phyloP scores from a whole-genome alignment of 352 stramenopile species.

The Phytophthora colocasiae region DNA sequence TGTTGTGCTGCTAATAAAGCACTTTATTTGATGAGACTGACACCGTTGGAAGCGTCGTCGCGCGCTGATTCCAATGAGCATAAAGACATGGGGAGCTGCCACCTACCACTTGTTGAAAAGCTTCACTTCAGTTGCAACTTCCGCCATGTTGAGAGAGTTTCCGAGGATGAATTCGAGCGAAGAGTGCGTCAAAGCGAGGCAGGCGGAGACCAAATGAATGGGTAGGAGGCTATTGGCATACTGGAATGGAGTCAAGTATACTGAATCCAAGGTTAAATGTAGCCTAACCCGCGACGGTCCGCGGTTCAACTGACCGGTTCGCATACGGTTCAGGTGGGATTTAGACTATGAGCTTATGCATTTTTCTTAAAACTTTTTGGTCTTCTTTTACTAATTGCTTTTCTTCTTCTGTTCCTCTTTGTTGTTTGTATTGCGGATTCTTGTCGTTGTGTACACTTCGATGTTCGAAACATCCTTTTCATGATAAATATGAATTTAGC shows the following conservation, averaged over 20 bases:
- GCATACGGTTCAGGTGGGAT: background rate
- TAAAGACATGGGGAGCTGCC: background rate
- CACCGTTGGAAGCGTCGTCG: conserved; percentile 3
- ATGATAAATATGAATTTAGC: too few species aligned
- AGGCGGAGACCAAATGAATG: conserved; percentile 76
- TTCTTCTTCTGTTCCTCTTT: too few species aligned
- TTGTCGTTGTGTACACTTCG: too few species aligned
- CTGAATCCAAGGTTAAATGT: conserved; percentile 34
- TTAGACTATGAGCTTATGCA: background rate
- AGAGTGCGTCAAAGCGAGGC: conserved; percentile 17
- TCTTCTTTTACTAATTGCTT: too few species aligned
- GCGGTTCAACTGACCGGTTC: conserved; percentile 34
- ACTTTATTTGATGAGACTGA: background rate
- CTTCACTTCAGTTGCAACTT: conserved; percentile 95
- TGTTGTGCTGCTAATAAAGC: background rate
- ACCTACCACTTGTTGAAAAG: conserved; percentile 96
- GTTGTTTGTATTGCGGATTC: too few species aligned
- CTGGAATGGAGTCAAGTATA: conserved; percentile 70
- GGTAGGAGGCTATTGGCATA: conserved; percentile 76
- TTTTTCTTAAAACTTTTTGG: too few species aligned
- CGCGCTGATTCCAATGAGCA: background rate
- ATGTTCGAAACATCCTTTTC: too few species aligned
- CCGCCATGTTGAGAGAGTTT: conserved; percentile 92
- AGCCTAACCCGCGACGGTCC: conserved; percentile 27
- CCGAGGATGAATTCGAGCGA: conserved; percentile 78